A percentile compares a stretch with the other conserved stretches of the same genome.
These are phyloP conservation scores for Physcia stellaris DNA, from an alignment of 495 filamentous ascomycete species.

Conservation along the genomic window DNA sequence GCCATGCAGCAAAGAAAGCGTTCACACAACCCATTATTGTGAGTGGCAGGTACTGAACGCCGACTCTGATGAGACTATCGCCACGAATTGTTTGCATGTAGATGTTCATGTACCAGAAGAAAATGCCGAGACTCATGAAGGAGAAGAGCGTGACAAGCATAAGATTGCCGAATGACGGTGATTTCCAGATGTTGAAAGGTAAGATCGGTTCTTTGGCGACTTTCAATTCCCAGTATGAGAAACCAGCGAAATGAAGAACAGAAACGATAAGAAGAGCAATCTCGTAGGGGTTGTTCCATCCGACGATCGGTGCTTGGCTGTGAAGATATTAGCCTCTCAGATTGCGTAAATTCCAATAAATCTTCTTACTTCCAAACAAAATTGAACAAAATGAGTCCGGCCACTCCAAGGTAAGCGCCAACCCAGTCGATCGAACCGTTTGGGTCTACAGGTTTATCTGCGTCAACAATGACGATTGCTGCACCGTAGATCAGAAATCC, in stretches of 20 bases:
- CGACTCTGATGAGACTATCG: slow-evolving; percentile 30
- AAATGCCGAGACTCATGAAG: slow-evolving; percentile 37
- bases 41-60: slow-evolving; percentile 30
- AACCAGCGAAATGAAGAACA: slow-evolving; percentile 24
- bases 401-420: slow-evolving; percentile 32
- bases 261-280: slow-evolving; percentile 30
- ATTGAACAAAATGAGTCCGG: slow-evolving; percentile 37
- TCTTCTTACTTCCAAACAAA: slow-evolving; percentile 44
- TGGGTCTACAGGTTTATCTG: slow-evolving; percentile 27
- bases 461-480: slow-evolving; percentile 22
- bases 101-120: slow-evolving; percentile 34
- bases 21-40: slow-evolving; percentile 25
- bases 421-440: slow-evolving; percentile 34
- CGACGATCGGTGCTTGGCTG: no score
- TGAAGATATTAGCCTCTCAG: no score
- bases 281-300: no score
- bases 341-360: no score
- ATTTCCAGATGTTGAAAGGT: slow-evolving; percentile 36
- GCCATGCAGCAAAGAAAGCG: no score
- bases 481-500: slow-evolving; percentile 21
- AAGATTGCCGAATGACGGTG: slow-evolving; percentile 33
- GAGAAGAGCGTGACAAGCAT: slow-evolving; percentile 34
- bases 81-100: slow-evolving; percentile 34
- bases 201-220: slow-evolving; percentile 31
- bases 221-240: slow-evolving; percentile 33